These are phyloP conservation scores for Immersiporthe knoxdaviesiana DNA, from an alignment of 2,329 filamentous ascomycete species.

Conservation along the genomic window DNA sequence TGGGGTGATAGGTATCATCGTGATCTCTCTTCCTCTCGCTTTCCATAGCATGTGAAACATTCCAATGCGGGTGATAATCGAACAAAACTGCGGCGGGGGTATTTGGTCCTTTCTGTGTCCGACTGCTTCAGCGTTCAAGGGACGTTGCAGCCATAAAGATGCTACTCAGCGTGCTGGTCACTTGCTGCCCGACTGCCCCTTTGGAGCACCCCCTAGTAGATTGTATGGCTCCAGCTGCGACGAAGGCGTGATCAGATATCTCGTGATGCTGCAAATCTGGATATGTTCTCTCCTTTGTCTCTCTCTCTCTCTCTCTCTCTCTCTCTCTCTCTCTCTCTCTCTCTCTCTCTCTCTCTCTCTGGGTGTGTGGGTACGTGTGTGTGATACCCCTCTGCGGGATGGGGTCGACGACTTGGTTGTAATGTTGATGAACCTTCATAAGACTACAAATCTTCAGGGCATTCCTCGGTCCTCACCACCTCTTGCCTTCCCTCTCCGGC, in stretches of 20 bases:
- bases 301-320: background rate
- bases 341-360: too few relatives aligned
- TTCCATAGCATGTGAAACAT: slow-evolving; percentile 3
- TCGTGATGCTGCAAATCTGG: background rate
- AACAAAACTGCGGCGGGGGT: slow-evolving; percentile 11
- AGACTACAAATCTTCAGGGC: background rate
- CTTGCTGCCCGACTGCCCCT: background rate
- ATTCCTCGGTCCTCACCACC: slow-evolving; percentile 60
- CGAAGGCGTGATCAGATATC: background rate
- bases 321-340: background rate
- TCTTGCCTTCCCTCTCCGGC: slow-evolving; percentile 78
- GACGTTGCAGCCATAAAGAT: background rate
- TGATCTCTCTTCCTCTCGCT: background rate
- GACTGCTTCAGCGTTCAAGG: background rate
- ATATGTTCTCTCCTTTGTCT: background rate
- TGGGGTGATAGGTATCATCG: slow-evolving; percentile 8
- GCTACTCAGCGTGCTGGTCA: background rate
- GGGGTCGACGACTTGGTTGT: too few relatives aligned
- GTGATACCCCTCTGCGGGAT: background rate
- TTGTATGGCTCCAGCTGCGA: background rate
- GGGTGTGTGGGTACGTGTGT: too few relatives aligned
- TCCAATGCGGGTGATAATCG: background rate
- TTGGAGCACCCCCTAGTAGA: too few relatives aligned
- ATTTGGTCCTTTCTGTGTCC: background rate
- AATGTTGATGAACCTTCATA: background rate